phyloP scores from a whole-genome alignment of 2,329 filamentous ascomycete genomes.

The Pseudomassariella vexata region DNA sequence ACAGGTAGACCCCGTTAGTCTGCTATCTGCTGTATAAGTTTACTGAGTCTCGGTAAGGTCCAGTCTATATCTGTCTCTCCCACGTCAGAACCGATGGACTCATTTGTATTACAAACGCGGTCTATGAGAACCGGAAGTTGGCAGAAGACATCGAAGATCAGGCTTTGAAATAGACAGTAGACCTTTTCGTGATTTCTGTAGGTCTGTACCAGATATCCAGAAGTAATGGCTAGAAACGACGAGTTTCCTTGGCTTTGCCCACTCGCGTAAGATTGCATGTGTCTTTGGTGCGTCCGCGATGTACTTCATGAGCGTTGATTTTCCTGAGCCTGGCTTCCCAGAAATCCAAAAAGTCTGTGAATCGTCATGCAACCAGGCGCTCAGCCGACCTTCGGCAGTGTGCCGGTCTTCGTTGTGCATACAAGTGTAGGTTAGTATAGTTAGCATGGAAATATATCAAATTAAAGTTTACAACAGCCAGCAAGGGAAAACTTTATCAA shows the following conservation, averaged over 20 bases:
- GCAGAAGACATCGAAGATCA: constrained; percentile 12
- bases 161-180: constrained; percentile 22
- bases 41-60: background rate
- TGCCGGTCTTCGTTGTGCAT: no score
- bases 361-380: no score
- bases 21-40: background rate
- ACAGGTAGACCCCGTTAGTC: background rate
- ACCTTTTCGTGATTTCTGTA: constrained; percentile 27
- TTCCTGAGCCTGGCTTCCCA: constrained; percentile 15
- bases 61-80: background rate
- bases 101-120: background rate
- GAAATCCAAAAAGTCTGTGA: constrained; percentile 18
- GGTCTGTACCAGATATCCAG: constrained; percentile 22
- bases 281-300: constrained; percentile 6
- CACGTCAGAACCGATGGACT: no score
- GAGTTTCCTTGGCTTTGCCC: constrained; percentile 17
- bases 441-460: no score
- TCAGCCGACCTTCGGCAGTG: no score
- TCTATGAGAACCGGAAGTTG: constrained; percentile 6
- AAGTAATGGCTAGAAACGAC: constrained; percentile 27
- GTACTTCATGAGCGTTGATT: constrained; percentile 17
- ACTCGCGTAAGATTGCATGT: constrained; percentile 8
- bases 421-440: no score
- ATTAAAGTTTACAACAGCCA: no score
- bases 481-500: no score